Percentiles rank a stretch among this genome's conserved stretches.
These are phyloP conservation scores for Trypanosomatidae sp. DNA, from an alignment of 208 protist genomes.

Conservation along the genomic window DNA sequence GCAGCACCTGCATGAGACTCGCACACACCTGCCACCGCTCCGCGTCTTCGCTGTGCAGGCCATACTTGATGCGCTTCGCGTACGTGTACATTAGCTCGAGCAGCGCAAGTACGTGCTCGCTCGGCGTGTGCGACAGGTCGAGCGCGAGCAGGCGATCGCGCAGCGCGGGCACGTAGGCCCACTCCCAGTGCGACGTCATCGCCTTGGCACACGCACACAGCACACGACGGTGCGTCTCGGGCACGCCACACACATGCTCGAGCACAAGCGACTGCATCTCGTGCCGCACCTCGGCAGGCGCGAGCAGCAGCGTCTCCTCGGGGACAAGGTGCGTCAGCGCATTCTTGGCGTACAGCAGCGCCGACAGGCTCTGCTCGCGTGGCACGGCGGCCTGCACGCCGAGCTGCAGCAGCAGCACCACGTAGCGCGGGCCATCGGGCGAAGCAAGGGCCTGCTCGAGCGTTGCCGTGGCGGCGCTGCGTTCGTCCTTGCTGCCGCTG, in stretches of 20 bases:
- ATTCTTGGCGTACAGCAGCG: constrained; percentile 81
- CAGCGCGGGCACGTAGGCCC: constrained; percentile 67
- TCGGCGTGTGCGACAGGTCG: background rate
- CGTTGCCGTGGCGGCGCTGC: constrained; percentile 41
- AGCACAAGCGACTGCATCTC: constrained; percentile 58
- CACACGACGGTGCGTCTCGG: constrained; percentile 46
- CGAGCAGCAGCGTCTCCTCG: constrained; percentile 17
- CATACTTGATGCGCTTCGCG: constrained; percentile 59
- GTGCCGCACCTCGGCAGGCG: constrained; percentile 20
- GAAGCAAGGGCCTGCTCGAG: constrained; percentile 39
- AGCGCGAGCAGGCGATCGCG: constrained; percentile 6
- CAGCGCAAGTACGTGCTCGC: constrained; percentile 16
- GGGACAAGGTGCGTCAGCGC: constrained; percentile 42
- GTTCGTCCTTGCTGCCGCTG: constrained; percentile 52
- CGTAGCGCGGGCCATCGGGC: constrained; percentile 19
- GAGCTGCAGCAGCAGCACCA: constrained; percentile 45
- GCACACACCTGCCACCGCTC: constrained; percentile 32
- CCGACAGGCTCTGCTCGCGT: constrained; percentile 51
- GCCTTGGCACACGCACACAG: constrained; percentile 40
- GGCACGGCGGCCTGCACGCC: constrained; percentile 30
- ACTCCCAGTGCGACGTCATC: constrained; percentile 57
- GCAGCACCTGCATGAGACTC: constrained; percentile 26
- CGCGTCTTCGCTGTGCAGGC: constrained; percentile 17
- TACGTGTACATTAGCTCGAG: constrained; percentile 68
- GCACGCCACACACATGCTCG: constrained; percentile 29